phyloP scores from a whole-genome alignment of 768 basidiomycete species.

The Suillus sp. region DNA sequence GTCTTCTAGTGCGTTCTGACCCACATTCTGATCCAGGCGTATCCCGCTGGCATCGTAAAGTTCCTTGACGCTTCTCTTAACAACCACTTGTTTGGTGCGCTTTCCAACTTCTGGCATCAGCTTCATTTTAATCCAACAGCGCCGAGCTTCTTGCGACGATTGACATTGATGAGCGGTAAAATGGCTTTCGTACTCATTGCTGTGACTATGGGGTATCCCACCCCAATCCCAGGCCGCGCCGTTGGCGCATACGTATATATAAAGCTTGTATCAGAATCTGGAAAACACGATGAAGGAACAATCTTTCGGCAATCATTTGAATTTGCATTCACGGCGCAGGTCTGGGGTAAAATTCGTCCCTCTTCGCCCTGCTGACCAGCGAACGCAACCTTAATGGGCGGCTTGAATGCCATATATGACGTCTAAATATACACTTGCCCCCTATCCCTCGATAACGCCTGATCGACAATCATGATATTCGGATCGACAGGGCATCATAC shows the following conservation, averaged over 20 bases:
- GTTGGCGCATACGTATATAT: not conserved
- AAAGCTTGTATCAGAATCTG: not conserved
- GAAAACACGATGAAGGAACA: not conserved
- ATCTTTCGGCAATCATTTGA: not conserved
- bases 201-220: conserved; percentile 2
- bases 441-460: not conserved
- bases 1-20: not conserved
- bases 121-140: not conserved
- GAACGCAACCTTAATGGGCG: not conserved
- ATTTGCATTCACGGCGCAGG: not conserved
- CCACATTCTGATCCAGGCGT: not conserved
- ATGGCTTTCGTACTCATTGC: not conserved
- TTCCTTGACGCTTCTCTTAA: not conserved
- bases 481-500: not conserved
- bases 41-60: not conserved
- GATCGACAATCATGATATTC: not conserved
- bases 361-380: not conserved
- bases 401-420: not conserved
- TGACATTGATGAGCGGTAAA: not conserved
- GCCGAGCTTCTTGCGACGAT: not conserved
- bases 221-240: not conserved
- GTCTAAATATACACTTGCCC: not conserved
- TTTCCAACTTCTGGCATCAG: not conserved
- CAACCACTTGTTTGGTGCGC: not conserved
- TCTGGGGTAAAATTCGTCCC: not conserved